Evolutionary conservation across 2,329 filamentous ascomycete species (phyloP).

Genomic region (Eurotiales sp.): DNA sequence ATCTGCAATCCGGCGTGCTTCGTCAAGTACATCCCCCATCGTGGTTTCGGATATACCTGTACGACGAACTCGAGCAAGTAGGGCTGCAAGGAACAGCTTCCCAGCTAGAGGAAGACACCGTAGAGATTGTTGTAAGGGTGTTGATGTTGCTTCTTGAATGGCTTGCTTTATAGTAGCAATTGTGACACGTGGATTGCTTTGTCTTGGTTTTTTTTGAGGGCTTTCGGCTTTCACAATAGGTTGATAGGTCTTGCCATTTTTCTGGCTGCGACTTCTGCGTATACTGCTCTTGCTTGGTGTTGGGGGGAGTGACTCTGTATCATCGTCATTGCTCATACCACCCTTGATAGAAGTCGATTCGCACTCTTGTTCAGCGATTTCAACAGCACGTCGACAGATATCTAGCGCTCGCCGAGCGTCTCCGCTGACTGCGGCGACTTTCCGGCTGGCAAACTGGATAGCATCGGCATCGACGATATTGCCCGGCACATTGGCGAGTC

Average conservation of each 20-base stretch:
- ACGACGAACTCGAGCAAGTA: constrained; percentile 73
- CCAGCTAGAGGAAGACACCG: constrained; percentile 74
- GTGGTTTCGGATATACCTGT: constrained; percentile 85
- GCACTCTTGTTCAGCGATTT: constrained; percentile 78
- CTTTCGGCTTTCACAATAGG: constrained; percentile 15
- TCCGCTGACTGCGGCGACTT: constrained; percentile 93
- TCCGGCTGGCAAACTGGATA: constrained; percentile 91
- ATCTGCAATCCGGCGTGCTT: constrained; percentile 65
- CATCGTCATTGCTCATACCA: constrained; percentile 20
- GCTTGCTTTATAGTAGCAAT: constrained; percentile 91
- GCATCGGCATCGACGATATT: constrained; percentile 90
- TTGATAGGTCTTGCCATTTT: constrained; percentile 8
- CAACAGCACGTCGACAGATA: constrained; percentile 91
- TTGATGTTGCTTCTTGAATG: constrained; percentile 91
- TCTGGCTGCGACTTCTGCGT: constrained; percentile 23
- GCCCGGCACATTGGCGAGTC: constrained; percentile 80
- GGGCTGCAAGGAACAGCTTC: constrained; percentile 80
- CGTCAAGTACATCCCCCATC: constrained; percentile 83
- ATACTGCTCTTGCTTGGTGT: constrained; percentile 44
- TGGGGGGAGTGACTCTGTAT: constrained; percentile 35
- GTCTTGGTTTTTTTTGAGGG: constrained; percentile 10
- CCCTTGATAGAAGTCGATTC: constrained; percentile 30
- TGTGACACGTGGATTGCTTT: constrained; percentile 61
- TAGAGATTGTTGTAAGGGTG: constrained; percentile 84
- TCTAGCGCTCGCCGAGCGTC: constrained; percentile 90